Percentiles rank a stretch among this genome's conserved stretches.
phyloP scores from a whole-genome alignment of 2,329 filamentous ascomycete species.

The Graphilbum ipis-grandicollis region DNA sequence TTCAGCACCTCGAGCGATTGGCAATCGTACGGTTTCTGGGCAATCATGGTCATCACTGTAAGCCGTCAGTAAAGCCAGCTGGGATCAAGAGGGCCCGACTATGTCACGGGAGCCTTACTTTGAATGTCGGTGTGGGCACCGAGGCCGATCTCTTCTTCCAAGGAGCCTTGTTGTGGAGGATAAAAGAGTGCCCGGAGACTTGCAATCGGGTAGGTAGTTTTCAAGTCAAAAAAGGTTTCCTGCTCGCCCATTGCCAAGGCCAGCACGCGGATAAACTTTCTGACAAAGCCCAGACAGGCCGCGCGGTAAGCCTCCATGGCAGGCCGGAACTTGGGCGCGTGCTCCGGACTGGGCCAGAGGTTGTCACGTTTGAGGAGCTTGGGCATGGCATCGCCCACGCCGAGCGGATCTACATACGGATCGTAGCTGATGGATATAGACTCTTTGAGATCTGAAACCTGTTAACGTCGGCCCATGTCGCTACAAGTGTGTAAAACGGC shows the following conservation, averaged over 20 bases:
- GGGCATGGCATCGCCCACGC: neutral
- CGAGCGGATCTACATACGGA: neutral
- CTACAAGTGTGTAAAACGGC: neutral
- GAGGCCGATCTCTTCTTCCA: neutral
- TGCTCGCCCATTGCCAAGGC: neutral
- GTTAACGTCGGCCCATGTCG: too few relatives aligned
- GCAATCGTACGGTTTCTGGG: slow-evolving; percentile 1
- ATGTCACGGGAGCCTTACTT: too few relatives aligned
- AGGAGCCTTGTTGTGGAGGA: neutral
- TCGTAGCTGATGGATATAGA: neutral
- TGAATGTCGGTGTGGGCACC: slow-evolving; percentile 2
- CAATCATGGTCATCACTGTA: slow-evolving; percentile 3
- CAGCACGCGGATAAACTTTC: neutral
- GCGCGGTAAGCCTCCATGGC: slow-evolving; percentile 1
- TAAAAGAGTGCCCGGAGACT: neutral
- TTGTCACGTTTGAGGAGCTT: neutral
- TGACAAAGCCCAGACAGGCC: slow-evolving; percentile 1
- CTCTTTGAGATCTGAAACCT: neutral
- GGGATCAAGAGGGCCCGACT: too few relatives aligned
- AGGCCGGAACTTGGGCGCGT: slow-evolving; percentile 1
- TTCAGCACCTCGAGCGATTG: slow-evolving; percentile 4
- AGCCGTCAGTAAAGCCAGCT: neutral
- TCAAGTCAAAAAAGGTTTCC: neutral
- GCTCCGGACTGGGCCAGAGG: neutral
- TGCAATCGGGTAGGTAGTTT: neutral